Percentiles rank a stretch among this genome's conserved stretches.
These are phyloP conservation scores for Phaseolus lunatus DNA, from an alignment of 306 rosid genomes.

Conservation along the genomic window DNA sequence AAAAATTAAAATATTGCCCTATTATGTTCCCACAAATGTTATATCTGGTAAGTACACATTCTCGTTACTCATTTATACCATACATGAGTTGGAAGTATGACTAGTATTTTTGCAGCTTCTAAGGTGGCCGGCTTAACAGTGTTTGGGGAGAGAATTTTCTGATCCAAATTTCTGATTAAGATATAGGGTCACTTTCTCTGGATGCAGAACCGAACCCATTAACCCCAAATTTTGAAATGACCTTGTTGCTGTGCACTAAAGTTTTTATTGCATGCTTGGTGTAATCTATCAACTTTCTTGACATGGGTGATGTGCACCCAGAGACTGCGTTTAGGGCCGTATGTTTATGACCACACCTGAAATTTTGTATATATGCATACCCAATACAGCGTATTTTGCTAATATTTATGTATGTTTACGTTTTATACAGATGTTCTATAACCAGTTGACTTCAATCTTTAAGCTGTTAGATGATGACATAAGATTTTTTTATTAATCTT, in stretches of 20 bases:
- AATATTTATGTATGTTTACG: not conserved
- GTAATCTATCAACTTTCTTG: too few relatives aligned
- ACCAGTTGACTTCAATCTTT: constrained; percentile 5
- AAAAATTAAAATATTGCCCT: constrained; percentile 67
- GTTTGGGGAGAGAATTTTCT: constrained; percentile 35
- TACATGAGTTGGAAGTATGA: constrained; percentile 39
- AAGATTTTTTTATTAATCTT: not conserved
- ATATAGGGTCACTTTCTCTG: constrained; percentile 22
- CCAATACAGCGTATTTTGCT: not conserved
- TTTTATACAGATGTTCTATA: constrained; percentile 11
- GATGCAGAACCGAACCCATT: not conserved
- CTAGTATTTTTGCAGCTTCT: constrained; percentile 20
- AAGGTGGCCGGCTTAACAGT: constrained; percentile 24
- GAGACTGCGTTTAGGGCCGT: too few relatives aligned
- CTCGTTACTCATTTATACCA: constrained; percentile 39
- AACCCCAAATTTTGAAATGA: constrained; percentile 28
- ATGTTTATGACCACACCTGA: constrained; percentile 1
- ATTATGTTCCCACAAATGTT: constrained; percentile 74
- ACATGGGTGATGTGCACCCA: too few relatives aligned
- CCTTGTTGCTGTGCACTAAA: constrained; percentile 23
- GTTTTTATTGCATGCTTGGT: too few relatives aligned
- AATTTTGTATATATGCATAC: constrained; percentile 17
- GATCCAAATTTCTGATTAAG: constrained; percentile 5
- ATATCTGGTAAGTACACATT: constrained; percentile 66
- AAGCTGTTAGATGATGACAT: constrained; percentile 8